Evolutionary conservation across 257 asterid species (phyloP), one percentile per base, ranked within the genome.

Genomic region (Salvia miltiorrhiza): DNA sequence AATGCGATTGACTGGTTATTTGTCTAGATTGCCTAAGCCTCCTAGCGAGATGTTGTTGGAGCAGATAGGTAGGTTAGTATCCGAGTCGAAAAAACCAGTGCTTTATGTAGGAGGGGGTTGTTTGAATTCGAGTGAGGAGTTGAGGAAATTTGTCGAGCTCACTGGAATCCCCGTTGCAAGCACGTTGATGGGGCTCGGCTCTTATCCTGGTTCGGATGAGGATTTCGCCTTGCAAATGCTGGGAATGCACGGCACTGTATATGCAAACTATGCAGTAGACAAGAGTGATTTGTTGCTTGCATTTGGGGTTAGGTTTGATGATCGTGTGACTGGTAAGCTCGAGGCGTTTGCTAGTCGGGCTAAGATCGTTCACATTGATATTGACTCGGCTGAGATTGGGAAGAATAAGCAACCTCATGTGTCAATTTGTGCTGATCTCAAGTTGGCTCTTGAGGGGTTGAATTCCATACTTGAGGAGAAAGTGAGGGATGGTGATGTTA

Each of bases 181-280:
- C 71, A 91, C 97, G 0, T 55, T 91, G 70, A 91, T 88, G 96
- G 96, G 96, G 1, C 82, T 86, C 3, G 96, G 97, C 19, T 79
- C 88, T 12, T 80, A 79, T 56, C 97, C 97, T 0, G 30, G 87
- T 35, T 82, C 89, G 1, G 88, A 89, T 58, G 89, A 85, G 56
- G 79, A 87, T 39, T 21, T 47, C 17, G 81, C 90, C 0, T 55
- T 92, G 70, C 94, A 83, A 69, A 92, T 92, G 96, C 78, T 89
- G 63, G 97, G 97, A 64, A 92, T 92, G 97, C 97, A 89, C 60
- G 96, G 96, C 40, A 89, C 97, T 9, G 94, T 89, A 7, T 86
- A 85, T 62, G 96, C 97, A 0, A 89, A 87, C 44, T 89, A 89
- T 43, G 78, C 92, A 0, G 92, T 92, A 48, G 93, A 92, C 52